Evolutionary conservation across 129 eudicot species (phyloP), one percentile per base, ranked within the genome.

Genomic region (Escallonia herrerae): DNA sequence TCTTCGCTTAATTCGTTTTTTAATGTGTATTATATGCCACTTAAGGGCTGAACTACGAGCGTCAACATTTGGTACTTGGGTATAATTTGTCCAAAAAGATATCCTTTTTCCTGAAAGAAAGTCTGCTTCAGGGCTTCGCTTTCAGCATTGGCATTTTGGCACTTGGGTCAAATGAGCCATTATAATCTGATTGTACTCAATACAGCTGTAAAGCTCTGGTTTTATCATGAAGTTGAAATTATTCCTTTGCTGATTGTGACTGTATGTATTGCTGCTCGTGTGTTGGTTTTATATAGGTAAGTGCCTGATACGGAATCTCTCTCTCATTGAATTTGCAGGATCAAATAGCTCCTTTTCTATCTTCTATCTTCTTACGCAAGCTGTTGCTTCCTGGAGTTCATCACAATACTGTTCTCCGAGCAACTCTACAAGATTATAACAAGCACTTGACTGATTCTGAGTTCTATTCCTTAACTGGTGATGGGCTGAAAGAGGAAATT

Each of bases 371-470:
- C 67, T 71, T 80, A 68, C 91, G 81, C 49, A 77, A 81, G 74
- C 84, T 93, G 66, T 87, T 93, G 79, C 84, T 73, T 81, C 96
- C 96, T 0, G 99, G 94, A 13, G 84, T 88, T 71, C 74, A 81
- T 75, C 85, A 84, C 64, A 72, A 56, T 73, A 61, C 75, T 49
- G 87, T 72, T 64, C 72, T 93, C 41, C 90, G 90, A 53, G 80
- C 71, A 64, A 88, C 95, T 51, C 72, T 93, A 53, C 85, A 79
- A 67, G 81, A 89, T 71, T 91, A 83, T 74, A 82, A 82, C 79
- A 93, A 80, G 76, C 93, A 83, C 77, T 79, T 87, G 60, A 77
- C 90, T 43, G 95, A 93, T 77, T 79, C 87, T 0, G 96, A 83
- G 73, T 86, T 93, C 80, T 63, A 77, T 63, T 82, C 95, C 33